phyloP scores from a whole-genome alignment of 169 alveolate genomes.

The Cystoisospora suis region DNA sequence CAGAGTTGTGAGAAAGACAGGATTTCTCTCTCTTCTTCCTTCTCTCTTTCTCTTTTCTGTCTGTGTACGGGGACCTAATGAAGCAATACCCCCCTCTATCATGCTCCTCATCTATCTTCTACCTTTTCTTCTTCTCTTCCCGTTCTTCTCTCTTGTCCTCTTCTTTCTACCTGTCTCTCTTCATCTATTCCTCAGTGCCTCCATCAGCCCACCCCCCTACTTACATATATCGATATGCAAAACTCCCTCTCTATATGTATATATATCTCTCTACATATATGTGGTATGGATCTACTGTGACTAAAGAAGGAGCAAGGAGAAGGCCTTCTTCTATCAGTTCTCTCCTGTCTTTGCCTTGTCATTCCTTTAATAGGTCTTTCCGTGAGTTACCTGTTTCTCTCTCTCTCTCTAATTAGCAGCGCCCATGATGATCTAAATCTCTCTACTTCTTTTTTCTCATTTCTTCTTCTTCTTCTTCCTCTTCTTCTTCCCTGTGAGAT shows the following conservation, averaged over 20 bases:
- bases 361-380: neutral
- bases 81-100: too few relatives aligned
- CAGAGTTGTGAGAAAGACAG: too few relatives aligned
- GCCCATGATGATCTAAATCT: too few relatives aligned
- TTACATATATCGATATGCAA: neutral
- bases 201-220: neutral
- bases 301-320: neutral
- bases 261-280: too few relatives aligned
- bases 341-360: neutral
- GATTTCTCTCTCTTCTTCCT: neutral
- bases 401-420: neutral
- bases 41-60: neutral
- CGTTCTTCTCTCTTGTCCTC: neutral
- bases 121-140: neutral
- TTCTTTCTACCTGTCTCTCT: neutral
- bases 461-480: neutral
- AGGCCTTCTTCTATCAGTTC: neutral
- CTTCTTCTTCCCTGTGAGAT: neutral
- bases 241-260: neutral
- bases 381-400: neutral
- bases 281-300: too few relatives aligned
- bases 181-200: neutral
- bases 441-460: neutral
- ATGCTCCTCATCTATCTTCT: neutral
- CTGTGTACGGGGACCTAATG: too few relatives aligned